Evolutionary conservation across 75 land plant genomes (phyloP).

Genomic region (Pinus taeda): DNA sequence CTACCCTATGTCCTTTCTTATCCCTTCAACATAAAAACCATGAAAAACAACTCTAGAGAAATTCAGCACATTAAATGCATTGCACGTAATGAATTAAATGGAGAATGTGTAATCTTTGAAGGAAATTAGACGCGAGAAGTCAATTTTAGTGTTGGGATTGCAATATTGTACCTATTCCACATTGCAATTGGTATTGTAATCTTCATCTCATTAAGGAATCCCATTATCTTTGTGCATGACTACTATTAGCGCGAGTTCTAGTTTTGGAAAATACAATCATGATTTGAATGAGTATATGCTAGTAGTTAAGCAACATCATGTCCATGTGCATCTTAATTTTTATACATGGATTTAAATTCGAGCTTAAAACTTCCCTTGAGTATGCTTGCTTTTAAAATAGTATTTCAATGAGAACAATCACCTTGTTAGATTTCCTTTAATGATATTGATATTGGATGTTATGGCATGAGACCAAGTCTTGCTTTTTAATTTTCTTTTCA

Average conservation of each 20-base stretch:
- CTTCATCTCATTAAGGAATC: neutral
- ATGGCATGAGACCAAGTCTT: neutral
- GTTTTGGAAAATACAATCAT: neutral
- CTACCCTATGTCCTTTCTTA: constrained; percentile 69
- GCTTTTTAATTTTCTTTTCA: constrained; percentile 14
- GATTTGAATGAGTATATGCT: neutral
- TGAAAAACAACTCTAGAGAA: neutral
- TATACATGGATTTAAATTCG: neutral
- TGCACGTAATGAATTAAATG: neutral
- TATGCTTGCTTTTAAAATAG: neutral
- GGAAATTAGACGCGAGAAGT: neutral
- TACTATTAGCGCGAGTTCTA: neutral
- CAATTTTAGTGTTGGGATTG: neutral
- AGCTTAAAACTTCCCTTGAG: neutral
- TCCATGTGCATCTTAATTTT: neutral
- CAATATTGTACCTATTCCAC: neutral
- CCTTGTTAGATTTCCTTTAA: no score
- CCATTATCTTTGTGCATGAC: neutral
- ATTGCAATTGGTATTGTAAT: neutral
- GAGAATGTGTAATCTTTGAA: neutral
- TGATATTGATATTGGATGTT: no score
- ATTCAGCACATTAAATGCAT: neutral
- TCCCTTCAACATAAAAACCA: constrained; percentile 5
- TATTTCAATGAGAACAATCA: neutral
- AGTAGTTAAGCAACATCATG: neutral